Evolutionary conservation across 2,329 filamentous ascomycete genomes (phyloP).

Genomic region (Colletotrichum salicis): DNA sequence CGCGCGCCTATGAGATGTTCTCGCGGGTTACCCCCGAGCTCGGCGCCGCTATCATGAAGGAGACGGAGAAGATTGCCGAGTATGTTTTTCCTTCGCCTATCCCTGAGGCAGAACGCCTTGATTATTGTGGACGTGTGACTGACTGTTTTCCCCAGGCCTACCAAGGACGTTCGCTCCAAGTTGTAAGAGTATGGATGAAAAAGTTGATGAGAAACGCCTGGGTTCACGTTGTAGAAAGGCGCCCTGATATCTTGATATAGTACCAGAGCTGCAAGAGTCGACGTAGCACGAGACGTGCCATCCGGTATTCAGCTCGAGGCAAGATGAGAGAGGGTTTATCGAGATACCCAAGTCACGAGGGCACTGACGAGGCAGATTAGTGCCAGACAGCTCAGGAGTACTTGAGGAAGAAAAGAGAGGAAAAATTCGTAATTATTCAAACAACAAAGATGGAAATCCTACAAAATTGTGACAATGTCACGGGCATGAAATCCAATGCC

Average conservation of each 20-base stretch:
- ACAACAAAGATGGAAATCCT: background rate
- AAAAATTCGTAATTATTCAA: conserved; percentile 8
- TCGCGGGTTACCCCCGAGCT: conserved; percentile 63
- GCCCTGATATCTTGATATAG: background rate
- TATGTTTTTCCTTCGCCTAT: conserved; percentile 18
- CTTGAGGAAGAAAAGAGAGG: background rate
- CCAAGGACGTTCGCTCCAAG: conserved; percentile 27
- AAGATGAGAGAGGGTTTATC: background rate
- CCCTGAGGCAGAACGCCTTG: background rate
- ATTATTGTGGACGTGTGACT: background rate
- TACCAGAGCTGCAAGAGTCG: background rate
- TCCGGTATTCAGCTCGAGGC: background rate
- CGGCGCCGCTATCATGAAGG: conserved; percentile 61
- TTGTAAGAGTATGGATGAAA: conserved; percentile 6
- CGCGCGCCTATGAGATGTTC: conserved; percentile 72
- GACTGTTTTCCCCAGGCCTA: conserved; percentile 7
- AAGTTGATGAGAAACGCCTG: background rate
- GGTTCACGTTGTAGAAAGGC: background rate
- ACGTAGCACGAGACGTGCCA: background rate
- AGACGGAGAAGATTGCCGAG: conserved; percentile 59
- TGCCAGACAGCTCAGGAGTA: background rate
- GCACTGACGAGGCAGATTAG: background rate
- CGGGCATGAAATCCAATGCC: conserved; percentile 10
- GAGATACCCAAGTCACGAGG: background rate
- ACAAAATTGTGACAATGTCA: conserved; percentile 4